Evolutionary conservation across 352 stramenopile genomes (phyloP).

Genomic region (Phytophthora litchii): DNA sequence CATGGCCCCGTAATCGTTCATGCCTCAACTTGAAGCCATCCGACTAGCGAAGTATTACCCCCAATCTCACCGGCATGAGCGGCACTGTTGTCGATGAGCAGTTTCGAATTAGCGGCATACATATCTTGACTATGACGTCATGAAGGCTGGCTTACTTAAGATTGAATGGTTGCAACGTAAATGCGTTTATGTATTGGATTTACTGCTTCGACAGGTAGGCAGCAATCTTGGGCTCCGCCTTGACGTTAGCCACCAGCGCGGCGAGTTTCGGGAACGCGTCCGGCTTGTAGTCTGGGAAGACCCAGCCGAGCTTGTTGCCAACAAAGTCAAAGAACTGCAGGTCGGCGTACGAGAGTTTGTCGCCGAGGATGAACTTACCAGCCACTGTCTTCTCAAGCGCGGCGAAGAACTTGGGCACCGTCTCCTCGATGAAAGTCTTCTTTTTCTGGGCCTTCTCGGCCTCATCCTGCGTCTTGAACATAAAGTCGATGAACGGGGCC

Average conservation of each 20-base stretch:
- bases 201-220: conserved; percentile 47
- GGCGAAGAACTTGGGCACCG: conserved; percentile 39
- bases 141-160: too few species aligned
- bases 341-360: conserved; percentile 47
- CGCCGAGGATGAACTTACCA: conserved; percentile 59
- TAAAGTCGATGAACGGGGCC: conserved; percentile 22
- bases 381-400: conserved; percentile 50
- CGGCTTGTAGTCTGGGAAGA: conserved; percentile 34
- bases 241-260: conserved; percentile 44
- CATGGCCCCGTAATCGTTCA: too few species aligned
- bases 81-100: too few species aligned
- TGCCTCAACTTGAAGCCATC: too few species aligned
- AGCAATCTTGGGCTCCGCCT: conserved; percentile 44
- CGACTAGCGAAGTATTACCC: too few species aligned
- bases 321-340: conserved; percentile 50
- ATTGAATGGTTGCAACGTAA: background rate
- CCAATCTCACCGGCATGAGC: too few species aligned
- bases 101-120: too few species aligned
- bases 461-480: conserved; percentile 43
- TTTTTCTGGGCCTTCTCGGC: conserved; percentile 44
- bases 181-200: too few species aligned
- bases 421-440: conserved; percentile 47
- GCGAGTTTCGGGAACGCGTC: conserved; percentile 49
- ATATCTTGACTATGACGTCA: background rate
- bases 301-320: conserved; percentile 41